These are phyloP conservation scores for Microascus cirrosus DNA, from an alignment of 2,329 filamentous ascomycete genomes.

Conservation along the genomic window DNA sequence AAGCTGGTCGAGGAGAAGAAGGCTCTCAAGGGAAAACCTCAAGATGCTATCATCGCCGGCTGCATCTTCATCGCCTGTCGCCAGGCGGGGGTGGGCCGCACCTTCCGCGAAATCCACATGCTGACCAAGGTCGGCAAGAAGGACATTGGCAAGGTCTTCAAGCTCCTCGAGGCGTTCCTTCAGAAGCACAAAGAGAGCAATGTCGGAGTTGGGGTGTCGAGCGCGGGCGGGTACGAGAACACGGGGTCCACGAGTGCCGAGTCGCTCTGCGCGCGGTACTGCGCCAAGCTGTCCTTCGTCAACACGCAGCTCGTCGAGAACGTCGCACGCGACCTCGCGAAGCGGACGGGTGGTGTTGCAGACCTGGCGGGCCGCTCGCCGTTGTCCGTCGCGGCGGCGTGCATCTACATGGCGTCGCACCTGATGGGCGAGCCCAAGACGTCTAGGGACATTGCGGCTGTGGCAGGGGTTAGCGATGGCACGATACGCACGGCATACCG, in stretches of 20 bases:
- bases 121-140: constrained; percentile 93
- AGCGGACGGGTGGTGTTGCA: constrained; percentile 64
- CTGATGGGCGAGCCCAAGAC: constrained; percentile 68
- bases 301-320: constrained; percentile 64
- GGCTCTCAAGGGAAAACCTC: constrained; percentile 88
- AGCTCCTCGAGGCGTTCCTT: constrained; percentile 81
- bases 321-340: constrained; percentile 67
- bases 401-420: constrained; percentile 91
- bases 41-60: constrained; percentile 86
- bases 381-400: constrained; percentile 84
- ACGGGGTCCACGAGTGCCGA: constrained; percentile 69
- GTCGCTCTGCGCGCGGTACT: constrained; percentile 83
- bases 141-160: constrained; percentile 94
- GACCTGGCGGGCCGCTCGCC: constrained; percentile 87
- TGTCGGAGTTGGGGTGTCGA: constrained; percentile 32
- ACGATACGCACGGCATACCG: constrained; percentile 96
- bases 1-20: constrained; percentile 90
- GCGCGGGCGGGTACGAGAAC: constrained; percentile 58
- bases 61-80: constrained; percentile 98
- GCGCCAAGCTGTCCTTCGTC: constrained; percentile 67
- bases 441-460: constrained; percentile 75
- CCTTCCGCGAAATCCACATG: constrained; percentile 88
- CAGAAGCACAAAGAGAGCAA: constrained; percentile 59
- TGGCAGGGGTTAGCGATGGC: constrained; percentile 87
- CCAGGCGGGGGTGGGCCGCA: constrained; percentile 74